Percentiles rank a stretch among this genome's conserved stretches.
Evolutionary conservation across 768 basidiomycete genomes (phyloP).

Genomic region (Auricularia sp.): DNA sequence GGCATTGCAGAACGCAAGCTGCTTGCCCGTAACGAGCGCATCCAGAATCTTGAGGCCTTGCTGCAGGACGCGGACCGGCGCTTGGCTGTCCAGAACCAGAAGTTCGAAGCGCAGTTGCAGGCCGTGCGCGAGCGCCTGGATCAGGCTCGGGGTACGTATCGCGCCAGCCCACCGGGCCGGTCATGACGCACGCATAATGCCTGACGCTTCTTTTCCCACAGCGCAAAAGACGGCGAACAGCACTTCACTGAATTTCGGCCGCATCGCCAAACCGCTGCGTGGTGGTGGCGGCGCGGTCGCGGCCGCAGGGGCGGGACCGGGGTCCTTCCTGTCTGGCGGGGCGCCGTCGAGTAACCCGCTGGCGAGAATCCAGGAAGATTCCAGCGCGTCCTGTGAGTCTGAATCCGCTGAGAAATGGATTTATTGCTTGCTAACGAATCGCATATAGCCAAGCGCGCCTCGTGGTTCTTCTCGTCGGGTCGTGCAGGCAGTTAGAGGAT

Average conservation of each 20-base stretch:
- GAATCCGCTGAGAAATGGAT: conserved; percentile 9
- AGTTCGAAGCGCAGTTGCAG: conserved; percentile 88
- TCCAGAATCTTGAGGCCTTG: conserved; percentile 89
- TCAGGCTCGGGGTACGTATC: conserved; percentile 73
- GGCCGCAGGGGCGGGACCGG: conserved; percentile 22
- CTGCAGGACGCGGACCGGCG: conserved; percentile 91
- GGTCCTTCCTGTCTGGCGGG: conserved; percentile 21
- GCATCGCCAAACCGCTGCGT: conserved; percentile 93
- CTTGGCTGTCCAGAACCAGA: conserved; percentile 86
- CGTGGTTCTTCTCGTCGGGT: conserved; percentile 62
- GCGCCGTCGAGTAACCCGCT: conserved; percentile 54
- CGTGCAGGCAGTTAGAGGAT: neutral
- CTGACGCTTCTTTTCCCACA: conserved; percentile 20
- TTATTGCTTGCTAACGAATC: conserved; percentile 10
- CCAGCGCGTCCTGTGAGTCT: conserved; percentile 2
- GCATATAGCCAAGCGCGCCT: conserved; percentile 71
- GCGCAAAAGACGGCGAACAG: conserved; percentile 72
- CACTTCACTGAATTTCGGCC: conserved; percentile 73
- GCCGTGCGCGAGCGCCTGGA: conserved; percentile 86
- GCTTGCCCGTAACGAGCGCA: conserved; percentile 92
- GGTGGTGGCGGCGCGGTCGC: conserved; percentile 70
- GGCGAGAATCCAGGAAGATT: conserved; percentile 53
- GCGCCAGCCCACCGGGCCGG: neutral
- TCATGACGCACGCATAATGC: conserved; percentile 5
- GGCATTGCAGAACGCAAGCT: conserved; percentile 95